Evolutionary conservation across 2,329 filamentous ascomycete species (phyloP).

Genomic region (Aspergillus eucalypticola): DNA sequence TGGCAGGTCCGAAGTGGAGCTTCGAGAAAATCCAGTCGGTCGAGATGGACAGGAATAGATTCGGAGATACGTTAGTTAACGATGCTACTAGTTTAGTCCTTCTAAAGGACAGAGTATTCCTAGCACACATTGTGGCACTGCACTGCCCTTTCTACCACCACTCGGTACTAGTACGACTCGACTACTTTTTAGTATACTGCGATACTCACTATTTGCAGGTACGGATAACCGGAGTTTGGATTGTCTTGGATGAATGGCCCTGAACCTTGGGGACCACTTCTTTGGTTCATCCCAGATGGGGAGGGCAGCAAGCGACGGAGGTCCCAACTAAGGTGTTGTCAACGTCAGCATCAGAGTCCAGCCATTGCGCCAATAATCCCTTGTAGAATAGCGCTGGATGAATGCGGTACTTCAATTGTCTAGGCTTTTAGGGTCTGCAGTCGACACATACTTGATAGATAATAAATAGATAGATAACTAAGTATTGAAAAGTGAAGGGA

Average conservation of each 20-base stretch:
- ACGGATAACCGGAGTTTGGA: too few species aligned
- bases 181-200: too few species aligned
- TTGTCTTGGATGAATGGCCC: not conserved
- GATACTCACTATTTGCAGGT: too few species aligned
- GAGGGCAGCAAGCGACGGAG: too few species aligned
- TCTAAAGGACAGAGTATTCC: not conserved
- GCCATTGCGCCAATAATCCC: not conserved
- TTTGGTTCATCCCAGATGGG: too few species aligned
- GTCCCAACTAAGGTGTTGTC: not conserved
- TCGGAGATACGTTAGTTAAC: too few species aligned
- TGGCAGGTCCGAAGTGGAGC: conserved; percentile 5
- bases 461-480: too few species aligned
- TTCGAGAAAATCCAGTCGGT: too few species aligned
- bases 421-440: not conserved
- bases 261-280: not conserved
- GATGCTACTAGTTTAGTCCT: too few species aligned
- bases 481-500: too few species aligned
- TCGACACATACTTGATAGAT: not conserved
- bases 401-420: not conserved
- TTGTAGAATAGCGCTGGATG: not conserved
- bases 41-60: not conserved
- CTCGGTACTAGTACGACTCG: too few species aligned
- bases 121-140: not conserved
- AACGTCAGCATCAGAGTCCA: not conserved
- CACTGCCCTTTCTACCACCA: not conserved